Base-by-base conservation (phyloP, 2,329 filamentous ascomycete species). In the Diaporthe sp. region DNA sequence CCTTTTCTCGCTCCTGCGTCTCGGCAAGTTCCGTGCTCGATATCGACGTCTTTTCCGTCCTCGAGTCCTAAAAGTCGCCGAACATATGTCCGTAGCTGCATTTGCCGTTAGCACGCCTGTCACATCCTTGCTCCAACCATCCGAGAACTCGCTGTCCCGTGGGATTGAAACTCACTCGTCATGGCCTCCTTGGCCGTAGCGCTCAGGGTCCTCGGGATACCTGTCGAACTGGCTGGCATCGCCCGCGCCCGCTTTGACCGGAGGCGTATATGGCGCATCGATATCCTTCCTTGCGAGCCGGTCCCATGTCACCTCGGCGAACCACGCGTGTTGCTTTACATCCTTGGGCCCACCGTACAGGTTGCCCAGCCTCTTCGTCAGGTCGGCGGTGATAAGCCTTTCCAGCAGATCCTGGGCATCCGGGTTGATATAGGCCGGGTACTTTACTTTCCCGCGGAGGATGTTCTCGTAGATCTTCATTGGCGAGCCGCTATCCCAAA, bases 381-480 rank as follows among this genome's bases (percentile, higher is more conserved):
- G 88, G 83, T 99, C 97, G 49, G 94, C 91, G 37, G 97, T 99
- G 85, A 99, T 98, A 80, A 99, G 89, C 80, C 95, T 94, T 82
- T 97, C 94, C 49, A 99, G 91, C 75, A 99, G 89, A 83, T 98
- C 94, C 82, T 98, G 95, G 0, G 97, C 97, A 82, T 98, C 97
- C 1, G 94, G 92, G 82, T 98, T 95, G 81, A 99, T 94, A 84
- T 98, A 99, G 8, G 94, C 93, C 72, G 97, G 97, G 83, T 98
- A 99, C 86, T 98, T 98, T 85, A 99, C 94, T 80, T 94, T 93
- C 76, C 96, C 97, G 82, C 95, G 96, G 78, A 99, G 91, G 81
- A 99, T 99, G 84, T 99, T 99, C 87, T 99, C 97, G 87, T 99
- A 99, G 82, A 99, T 99, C 86, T 98, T 98, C 92, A 99, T 98